These are phyloP conservation scores for Centaurea solstitialis DNA, from an alignment of 129 eudicot species.

Conservation along the genomic window DNA sequence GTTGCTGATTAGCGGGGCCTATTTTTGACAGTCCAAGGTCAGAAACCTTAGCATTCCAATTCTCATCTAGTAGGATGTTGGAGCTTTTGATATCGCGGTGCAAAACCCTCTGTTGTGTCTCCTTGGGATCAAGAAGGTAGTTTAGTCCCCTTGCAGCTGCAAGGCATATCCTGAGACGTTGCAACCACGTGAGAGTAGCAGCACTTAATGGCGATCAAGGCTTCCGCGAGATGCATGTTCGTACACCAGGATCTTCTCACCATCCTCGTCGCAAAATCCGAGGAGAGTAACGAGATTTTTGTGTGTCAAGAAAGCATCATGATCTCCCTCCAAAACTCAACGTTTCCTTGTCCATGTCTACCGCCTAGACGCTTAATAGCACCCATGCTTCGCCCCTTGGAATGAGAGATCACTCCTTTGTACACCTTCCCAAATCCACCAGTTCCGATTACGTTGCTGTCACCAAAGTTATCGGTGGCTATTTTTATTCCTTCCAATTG, in stretches of 20 bases:
- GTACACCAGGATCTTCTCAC: conserved; percentile 29
- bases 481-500: no score
- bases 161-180: conserved; percentile 19
- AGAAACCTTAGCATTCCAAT: conserved; percentile 27
- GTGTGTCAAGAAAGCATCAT: conserved; percentile 17
- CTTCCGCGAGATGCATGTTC: conserved; percentile 21
- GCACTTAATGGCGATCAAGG: conserved; percentile 4
- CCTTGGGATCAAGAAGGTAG: conserved; percentile 28
- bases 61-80: conserved; percentile 36
- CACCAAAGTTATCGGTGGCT: no score
- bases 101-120: conserved; percentile 27
- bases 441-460: no score
- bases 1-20: background rate
- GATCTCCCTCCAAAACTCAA: conserved; percentile 26
- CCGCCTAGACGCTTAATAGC: conserved; percentile 24
- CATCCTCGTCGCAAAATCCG: no score
- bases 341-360: background rate
- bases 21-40: conserved; percentile 28
- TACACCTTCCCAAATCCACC: no score
- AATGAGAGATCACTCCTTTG: background rate
- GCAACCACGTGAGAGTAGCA: conserved; percentile 20
- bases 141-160: conserved; percentile 27
- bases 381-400: background rate
- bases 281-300: background rate
- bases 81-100: conserved; percentile 36